Evolutionary conservation across 768 basidiomycete genomes (phyloP).

Genomic region (Cystofilobasidium ferigula): DNA sequence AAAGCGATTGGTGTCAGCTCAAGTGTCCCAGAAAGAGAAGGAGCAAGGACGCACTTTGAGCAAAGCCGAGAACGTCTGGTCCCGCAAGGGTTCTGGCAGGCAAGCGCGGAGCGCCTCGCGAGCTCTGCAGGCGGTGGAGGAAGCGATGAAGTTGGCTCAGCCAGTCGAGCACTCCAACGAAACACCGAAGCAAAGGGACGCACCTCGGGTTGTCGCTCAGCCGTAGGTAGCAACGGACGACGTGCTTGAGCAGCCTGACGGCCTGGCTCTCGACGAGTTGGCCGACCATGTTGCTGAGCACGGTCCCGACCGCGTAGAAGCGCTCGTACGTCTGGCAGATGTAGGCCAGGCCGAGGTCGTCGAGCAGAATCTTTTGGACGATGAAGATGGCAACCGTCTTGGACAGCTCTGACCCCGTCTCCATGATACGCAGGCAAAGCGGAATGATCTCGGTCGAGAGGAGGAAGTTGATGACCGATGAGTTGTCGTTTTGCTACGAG

Average conservation of each 20-base stretch:
- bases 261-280: conserved; percentile 97
- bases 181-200: conserved; percentile 31
- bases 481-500: conserved; percentile 92
- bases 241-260: conserved; percentile 89
- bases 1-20: not conserved
- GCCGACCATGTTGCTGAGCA: conserved; percentile 96
- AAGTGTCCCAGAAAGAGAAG: not conserved
- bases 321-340: conserved; percentile 99
- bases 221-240: conserved; percentile 90
- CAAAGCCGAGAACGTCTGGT: conserved; percentile 80
- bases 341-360: conserved; percentile 94
- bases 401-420: conserved; percentile 93
- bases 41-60: conserved; percentile 57
- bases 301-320: conserved; percentile 97
- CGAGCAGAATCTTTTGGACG: conserved; percentile 87
- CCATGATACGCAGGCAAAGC: conserved; percentile 98
- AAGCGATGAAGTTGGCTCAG: not conserved
- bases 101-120: conserved; percentile 91
- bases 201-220: conserved; percentile 91
- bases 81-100: conserved; percentile 84
- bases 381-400: conserved; percentile 99
- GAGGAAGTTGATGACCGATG: conserved; percentile 95
- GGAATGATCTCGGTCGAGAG: conserved; percentile 99
- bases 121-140: conserved; percentile 50
- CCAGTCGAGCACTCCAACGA: not conserved